phyloP scores from a whole-genome alignment of 2,329 filamentous ascomycete species.

The Xylariaceae sp. region DNA sequence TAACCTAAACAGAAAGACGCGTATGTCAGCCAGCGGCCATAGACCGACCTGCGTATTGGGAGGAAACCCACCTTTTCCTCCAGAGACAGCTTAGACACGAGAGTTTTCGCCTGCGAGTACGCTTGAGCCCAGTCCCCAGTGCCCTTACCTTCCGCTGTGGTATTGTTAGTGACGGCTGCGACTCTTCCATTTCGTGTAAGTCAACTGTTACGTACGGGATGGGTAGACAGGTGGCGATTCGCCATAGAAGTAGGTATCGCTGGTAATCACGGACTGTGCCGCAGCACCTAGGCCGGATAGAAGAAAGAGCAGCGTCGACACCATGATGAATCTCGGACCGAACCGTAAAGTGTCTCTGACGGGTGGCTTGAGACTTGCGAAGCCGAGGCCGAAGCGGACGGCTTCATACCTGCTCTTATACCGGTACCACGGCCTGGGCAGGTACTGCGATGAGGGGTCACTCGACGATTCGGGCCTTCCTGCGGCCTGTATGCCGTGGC shows the following conservation, averaged over 20 bases:
- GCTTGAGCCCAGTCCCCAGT: slow-evolving; percentile 28
- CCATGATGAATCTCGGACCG: no score
- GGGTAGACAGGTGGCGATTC: slow-evolving; percentile 30
- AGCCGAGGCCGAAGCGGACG: no score
- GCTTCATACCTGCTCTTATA: no score
- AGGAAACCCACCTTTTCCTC: slow-evolving; percentile 26
- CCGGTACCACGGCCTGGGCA: no score
- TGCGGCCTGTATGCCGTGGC: no score
- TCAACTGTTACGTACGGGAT: slow-evolving; percentile 18
- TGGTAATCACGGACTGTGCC: slow-evolving; percentile 20
- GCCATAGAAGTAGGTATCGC: slow-evolving; percentile 28
- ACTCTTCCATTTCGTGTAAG: background rate
- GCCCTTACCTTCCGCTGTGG: slow-evolving; percentile 21
- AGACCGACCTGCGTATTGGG: background rate
- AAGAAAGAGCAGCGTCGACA: no score
- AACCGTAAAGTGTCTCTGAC: no score
- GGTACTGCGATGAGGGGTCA: no score
- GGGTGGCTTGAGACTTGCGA: no score
- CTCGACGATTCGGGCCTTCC: no score
- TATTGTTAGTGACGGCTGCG: slow-evolving; percentile 6
- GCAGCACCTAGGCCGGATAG: slow-evolving; percentile 3
- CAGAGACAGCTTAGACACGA: slow-evolving; percentile 31
- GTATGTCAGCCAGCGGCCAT: background rate
- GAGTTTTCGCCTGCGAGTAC: slow-evolving; percentile 25
- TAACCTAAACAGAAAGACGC: slow-evolving; percentile 19